These are phyloP conservation scores for Nigrospora sphaerica DNA, from an alignment of 2,329 filamentous ascomycete species.

Conservation along the genomic window DNA sequence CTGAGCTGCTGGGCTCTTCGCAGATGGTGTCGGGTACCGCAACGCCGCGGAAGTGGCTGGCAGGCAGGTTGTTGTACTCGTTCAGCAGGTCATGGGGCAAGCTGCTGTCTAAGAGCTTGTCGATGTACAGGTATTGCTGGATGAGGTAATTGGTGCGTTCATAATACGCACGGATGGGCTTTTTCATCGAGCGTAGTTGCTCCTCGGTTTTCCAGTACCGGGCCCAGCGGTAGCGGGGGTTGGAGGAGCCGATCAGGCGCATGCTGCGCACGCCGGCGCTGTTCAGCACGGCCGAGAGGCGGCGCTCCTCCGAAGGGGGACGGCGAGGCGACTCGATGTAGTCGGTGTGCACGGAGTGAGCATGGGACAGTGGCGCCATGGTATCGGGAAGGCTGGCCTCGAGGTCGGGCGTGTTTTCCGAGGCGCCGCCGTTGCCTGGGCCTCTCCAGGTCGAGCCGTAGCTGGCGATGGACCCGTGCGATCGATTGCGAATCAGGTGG, in stretches of 20 bases:
- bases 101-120: conserved; percentile 81
- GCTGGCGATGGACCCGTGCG: conserved; percentile 16
- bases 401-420: conserved; percentile 9
- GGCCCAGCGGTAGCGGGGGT: conserved; percentile 80
- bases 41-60: conserved; percentile 43
- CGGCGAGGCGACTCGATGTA: conserved; percentile 38
- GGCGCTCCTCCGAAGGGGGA: conserved; percentile 47
- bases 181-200: conserved; percentile 63
- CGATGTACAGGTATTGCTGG: conserved; percentile 90
- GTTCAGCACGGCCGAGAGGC: conserved; percentile 51
- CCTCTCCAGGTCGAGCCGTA: conserved; percentile 20
- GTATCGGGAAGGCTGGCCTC: conserved; percentile 10
- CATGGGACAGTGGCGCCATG: conserved; percentile 4
- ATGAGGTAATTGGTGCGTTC: conserved; percentile 83
- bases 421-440: conserved; percentile 3
- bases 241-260: conserved; percentile 82
- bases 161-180: conserved; percentile 78
- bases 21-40: conserved; percentile 67
- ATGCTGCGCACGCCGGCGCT: conserved; percentile 74
- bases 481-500: conserved; percentile 19
- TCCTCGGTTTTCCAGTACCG: conserved; percentile 78
- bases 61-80: conserved; percentile 67
- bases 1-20: conserved; percentile 50
- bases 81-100: conserved; percentile 88
- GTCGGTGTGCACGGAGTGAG: conserved; percentile 7